Percentiles rank a stretch among this genome's conserved stretches.
These are phyloP conservation scores for Eucalyptus curtisii DNA, from an alignment of 345 rosid species.

Conservation along the genomic window DNA sequence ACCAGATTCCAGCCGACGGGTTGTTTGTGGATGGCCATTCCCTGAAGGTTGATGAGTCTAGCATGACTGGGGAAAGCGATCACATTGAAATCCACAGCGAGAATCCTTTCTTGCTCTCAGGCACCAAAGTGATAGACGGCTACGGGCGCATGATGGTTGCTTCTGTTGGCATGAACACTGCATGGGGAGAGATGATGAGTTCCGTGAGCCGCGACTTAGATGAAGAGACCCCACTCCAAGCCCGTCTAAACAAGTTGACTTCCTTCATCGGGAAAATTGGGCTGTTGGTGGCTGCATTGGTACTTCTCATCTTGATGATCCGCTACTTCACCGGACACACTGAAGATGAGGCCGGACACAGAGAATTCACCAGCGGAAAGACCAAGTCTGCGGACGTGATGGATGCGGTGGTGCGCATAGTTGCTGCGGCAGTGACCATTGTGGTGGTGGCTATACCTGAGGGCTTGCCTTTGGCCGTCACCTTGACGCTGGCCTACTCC, in stretches of 20 bases:
- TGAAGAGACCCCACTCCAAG: constrained; percentile 62
- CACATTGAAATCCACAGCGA: constrained; percentile 18
- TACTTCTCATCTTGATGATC: constrained; percentile 40
- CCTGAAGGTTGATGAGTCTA: constrained; percentile 39
- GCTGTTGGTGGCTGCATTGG: constrained; percentile 51
- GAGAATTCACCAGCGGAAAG: constrained; percentile 23
- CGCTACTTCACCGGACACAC: constrained; percentile 77
- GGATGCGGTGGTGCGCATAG: constrained; percentile 44
- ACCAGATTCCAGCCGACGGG: constrained; percentile 68
- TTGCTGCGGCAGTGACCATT: constrained; percentile 60
- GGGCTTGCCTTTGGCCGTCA: constrained; percentile 77
- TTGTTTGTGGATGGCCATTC: constrained; percentile 37
- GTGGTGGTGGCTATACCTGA: constrained; percentile 80
- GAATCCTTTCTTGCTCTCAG: constrained; percentile 51
- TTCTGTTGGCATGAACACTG: constrained; percentile 59
- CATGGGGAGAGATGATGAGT: constrained; percentile 78
- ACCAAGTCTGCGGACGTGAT: constrained; percentile 40
- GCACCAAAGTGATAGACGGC: constrained; percentile 47
- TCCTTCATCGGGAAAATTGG: constrained; percentile 58
- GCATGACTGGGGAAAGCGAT: constrained; percentile 61
- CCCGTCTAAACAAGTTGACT: constrained; percentile 57
- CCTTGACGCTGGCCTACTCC: constrained; percentile 66
- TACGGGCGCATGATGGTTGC: constrained; percentile 48
- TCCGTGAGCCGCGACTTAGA: constrained; percentile 20
- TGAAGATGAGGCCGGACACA: constrained; percentile 29